Evolutionary conservation across 257 asterid genomes (phyloP).

Genomic region (Przewalskia tangutica): DNA sequence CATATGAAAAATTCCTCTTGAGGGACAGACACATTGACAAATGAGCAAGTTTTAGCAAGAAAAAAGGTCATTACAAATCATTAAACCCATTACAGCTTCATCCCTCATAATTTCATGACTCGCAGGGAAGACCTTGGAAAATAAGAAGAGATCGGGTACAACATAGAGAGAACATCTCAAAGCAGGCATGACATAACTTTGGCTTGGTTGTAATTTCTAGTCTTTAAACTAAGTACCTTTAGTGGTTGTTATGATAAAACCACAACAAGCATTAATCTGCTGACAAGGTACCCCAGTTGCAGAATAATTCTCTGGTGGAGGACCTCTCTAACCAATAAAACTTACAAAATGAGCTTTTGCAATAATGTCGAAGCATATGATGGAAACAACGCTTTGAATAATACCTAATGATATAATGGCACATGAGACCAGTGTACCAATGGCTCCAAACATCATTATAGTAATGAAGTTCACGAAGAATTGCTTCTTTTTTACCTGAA

Average conservation of each 20-base stretch:
- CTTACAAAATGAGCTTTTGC: background rate
- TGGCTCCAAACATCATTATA: constrained; percentile 35
- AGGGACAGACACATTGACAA: background rate
- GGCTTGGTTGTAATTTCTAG: background rate
- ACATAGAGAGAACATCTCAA: background rate
- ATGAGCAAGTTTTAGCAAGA: background rate
- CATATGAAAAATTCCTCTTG: background rate
- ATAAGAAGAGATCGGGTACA: background rate
- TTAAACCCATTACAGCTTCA: background rate
- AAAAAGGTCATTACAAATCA: background rate
- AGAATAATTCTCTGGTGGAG: background rate
- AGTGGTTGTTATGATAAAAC: background rate
- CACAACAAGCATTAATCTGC: background rate
- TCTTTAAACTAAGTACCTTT: background rate
- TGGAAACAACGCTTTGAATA: background rate
- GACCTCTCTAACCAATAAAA: constrained; percentile 3
- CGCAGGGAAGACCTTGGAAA: background rate
- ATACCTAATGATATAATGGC: constrained; percentile 31
- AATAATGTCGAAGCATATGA: background rate
- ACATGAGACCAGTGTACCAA: constrained; percentile 33
- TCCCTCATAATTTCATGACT: background rate
- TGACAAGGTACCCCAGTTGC: background rate
- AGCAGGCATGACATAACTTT: background rate
- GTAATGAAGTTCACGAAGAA: constrained; percentile 40
- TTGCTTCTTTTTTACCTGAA: constrained; percentile 41